Conservation (phyloP, 1,284 basidiomycete species). For the Cerioporus squamosus region DNA sequence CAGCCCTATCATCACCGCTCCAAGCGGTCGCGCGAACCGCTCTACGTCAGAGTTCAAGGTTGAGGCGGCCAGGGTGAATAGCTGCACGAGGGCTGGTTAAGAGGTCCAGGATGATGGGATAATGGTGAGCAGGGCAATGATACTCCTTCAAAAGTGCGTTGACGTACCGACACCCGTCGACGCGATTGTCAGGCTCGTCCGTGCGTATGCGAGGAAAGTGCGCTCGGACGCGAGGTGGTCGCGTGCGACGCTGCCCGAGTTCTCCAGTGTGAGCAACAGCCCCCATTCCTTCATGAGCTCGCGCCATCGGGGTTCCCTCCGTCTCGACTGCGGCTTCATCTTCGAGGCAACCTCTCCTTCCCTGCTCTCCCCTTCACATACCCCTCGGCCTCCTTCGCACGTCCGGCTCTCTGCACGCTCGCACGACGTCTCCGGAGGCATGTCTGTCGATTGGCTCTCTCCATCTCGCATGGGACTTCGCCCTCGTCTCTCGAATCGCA, state of each 20-base stretch:
- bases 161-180: constrained; percentile 50
- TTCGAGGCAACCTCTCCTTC: too few relatives aligned
- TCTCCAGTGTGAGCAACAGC: constrained; percentile 48
- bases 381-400: too few relatives aligned
- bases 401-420: too few relatives aligned
- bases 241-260: constrained; percentile 61
- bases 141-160: too few relatives aligned
- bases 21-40: constrained; percentile 56
- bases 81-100: constrained; percentile 54
- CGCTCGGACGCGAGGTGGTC: constrained; percentile 63
- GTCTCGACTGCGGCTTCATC: too few relatives aligned
- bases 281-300: constrained; percentile 28
- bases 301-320: constrained; percentile 9
- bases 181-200: constrained; percentile 60
- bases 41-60: constrained; percentile 35
- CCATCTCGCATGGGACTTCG: too few relatives aligned
- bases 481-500: too few relatives aligned
- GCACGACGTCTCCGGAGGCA: too few relatives aligned
- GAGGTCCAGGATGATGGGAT: neutral
- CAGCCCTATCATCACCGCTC: constrained; percentile 52
- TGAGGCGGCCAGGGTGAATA: constrained; percentile 51
- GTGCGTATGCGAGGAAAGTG: constrained; percentile 62
- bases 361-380: too few relatives aligned
- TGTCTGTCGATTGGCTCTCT: too few relatives aligned
- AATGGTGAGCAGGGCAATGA: neutral